Percentiles rank a stretch among this genome's conserved stretches.
Conservation (phyloP, 805 yeast species). For the Candida glaebosa region DNA sequence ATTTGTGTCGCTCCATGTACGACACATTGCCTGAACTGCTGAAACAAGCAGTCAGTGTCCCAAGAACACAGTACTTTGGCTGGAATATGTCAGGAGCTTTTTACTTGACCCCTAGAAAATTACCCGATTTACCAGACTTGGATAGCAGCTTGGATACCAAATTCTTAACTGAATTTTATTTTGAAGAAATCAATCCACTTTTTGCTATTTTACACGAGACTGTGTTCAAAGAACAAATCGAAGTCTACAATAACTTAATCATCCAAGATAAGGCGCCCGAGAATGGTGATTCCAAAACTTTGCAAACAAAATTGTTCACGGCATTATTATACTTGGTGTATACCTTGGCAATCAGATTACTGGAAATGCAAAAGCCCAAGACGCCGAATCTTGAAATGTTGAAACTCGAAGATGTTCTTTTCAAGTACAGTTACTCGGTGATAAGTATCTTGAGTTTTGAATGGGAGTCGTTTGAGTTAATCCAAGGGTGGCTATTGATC, state of each 20-base stretch:
- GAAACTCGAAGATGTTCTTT: slow-evolving; percentile 29
- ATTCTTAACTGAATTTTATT: slow-evolving; percentile 36
- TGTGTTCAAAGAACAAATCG: slow-evolving; percentile 50
- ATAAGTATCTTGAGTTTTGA: slow-evolving; percentile 33
- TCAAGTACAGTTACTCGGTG: slow-evolving; percentile 31
- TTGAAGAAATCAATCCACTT: slow-evolving; percentile 50
- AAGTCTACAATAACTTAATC: slow-evolving; percentile 22
- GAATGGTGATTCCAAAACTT: slow-evolving; percentile 22
- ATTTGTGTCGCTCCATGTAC: slow-evolving; percentile 33
- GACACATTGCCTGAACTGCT: slow-evolving; percentile 30
- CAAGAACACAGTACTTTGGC: slow-evolving; percentile 58
- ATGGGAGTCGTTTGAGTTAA: slow-evolving; percentile 42
- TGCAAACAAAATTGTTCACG: slow-evolving; percentile 45
- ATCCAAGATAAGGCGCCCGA: slow-evolving; percentile 8
- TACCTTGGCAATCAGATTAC: slow-evolving; percentile 50
- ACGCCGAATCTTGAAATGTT: slow-evolving; percentile 28
- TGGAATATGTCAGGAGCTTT: slow-evolving; percentile 65
- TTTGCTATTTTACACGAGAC: slow-evolving; percentile 51
- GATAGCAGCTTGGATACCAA: slow-evolving; percentile 11
- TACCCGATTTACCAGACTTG: slow-evolving; percentile 32
- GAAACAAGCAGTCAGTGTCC: slow-evolving; percentile 36
- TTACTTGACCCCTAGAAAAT: slow-evolving; percentile 34
- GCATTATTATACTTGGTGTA: slow-evolving; percentile 49
- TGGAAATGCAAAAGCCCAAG: slow-evolving; percentile 34
- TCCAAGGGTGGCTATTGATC: slow-evolving; percentile 39